These are phyloP conservation scores for Jasminum sambac DNA, from an alignment of 257 asterid species.

Conservation along the genomic window DNA sequence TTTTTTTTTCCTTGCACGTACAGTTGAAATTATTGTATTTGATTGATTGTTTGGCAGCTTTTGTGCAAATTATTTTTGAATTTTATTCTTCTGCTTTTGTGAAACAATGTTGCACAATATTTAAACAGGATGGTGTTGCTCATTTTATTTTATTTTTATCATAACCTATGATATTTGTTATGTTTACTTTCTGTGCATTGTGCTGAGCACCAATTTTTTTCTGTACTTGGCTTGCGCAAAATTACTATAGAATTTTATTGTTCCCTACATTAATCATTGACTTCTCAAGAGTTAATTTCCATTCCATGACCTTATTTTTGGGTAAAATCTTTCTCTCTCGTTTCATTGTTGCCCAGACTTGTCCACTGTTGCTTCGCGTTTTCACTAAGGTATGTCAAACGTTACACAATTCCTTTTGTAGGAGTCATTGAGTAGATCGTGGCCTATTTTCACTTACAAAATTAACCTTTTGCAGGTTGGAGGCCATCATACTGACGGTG, in stretches of 20 bases:
- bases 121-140: no score
- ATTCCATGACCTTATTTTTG: background rate
- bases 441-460: constrained; percentile 5
- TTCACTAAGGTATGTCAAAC: constrained; percentile 12
- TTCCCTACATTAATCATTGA: background rate
- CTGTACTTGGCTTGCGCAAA: background rate
- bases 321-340: background rate
- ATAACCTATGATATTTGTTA: background rate
- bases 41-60: background rate
- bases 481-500: constrained; percentile 73
- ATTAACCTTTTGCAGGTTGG: constrained; percentile 54
- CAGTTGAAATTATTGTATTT: background rate
- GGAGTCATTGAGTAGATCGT: background rate
- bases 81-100: background rate
- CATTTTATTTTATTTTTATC: background rate
- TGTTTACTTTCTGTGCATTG: background rate
- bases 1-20: background rate
- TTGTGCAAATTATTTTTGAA: background rate
- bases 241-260: background rate
- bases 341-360: constrained; percentile 10
- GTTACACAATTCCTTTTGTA: background rate
- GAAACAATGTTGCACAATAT: background rate
- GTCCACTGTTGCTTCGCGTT: constrained; percentile 20
- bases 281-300: background rate
- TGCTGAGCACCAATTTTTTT: background rate